These are phyloP conservation scores for Nidularia pulvinata DNA, from an alignment of 768 basidiomycete genomes.

Conservation along the genomic window DNA sequence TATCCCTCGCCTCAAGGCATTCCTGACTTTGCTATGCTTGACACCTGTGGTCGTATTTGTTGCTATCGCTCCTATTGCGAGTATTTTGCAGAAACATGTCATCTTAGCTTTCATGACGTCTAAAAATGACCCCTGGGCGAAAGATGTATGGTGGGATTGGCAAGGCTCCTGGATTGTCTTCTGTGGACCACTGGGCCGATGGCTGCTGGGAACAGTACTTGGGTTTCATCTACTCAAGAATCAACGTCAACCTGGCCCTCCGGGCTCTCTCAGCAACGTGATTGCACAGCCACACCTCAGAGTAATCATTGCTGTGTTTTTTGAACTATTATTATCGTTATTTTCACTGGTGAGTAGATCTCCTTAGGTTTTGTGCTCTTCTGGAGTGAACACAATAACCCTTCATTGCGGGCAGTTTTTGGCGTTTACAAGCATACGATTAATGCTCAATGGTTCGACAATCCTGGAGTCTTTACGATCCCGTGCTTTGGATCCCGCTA, in stretches of 20 bases:
- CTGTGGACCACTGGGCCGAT: conserved; percentile 40
- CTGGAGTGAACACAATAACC: background rate
- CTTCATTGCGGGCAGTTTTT: conserved; percentile 17
- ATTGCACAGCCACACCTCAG: conserved; percentile 35
- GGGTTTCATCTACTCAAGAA: conserved; percentile 26
- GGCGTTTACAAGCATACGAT: conserved; percentile 18
- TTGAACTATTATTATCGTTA: conserved; percentile 24
- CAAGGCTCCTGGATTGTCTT: conserved; percentile 41
- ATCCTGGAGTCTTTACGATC: conserved; percentile 24
- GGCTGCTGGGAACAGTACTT: conserved; percentile 31
- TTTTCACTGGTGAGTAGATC: conserved; percentile 31
- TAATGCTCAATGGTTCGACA: conserved; percentile 29
- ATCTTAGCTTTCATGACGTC: conserved; percentile 23
- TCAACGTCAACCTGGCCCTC: too few species aligned
- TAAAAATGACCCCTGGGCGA: conserved; percentile 21
- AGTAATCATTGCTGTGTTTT: conserved; percentile 17
- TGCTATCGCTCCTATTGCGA: conserved; percentile 22
- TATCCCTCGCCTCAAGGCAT: conserved; percentile 29
- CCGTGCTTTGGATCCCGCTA: background rate
- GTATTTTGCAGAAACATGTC: conserved; percentile 21
- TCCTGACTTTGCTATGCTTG: conserved; percentile 27
- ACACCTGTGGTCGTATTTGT: conserved; percentile 24
- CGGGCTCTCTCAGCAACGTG: too few species aligned
- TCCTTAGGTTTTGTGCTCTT: background rate
- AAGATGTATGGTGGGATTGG: conserved; percentile 39